Base-by-base conservation (phyloP, 306 rosid genomes). In the Cucurbita moschata region DNA sequence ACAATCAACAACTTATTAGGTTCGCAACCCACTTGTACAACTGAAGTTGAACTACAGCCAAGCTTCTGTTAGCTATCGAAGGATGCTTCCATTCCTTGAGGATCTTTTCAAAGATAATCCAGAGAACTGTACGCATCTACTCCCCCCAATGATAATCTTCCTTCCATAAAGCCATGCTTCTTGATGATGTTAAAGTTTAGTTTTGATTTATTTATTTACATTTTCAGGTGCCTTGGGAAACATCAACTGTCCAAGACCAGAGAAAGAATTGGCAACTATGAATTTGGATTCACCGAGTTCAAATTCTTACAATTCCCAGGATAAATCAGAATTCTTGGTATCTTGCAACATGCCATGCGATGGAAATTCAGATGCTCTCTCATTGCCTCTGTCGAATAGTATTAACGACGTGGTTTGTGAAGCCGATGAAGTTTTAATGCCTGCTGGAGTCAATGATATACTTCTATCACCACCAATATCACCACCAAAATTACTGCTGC, bases 11-110 rank as follows among this genome's bases (percentile, higher is more conserved):
- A 43, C 70, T 62, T 70, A 63, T 53, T 80, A 89, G 96, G 83
- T 75, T 68, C 59, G 84, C 51, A 79, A 87, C 76, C 87, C 87
- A 43, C 83, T 81, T 75, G 71, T 77, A 63, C 82, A 71, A 74
- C 46, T 81, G 67, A 85, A 87, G 77, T 55, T 81, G 72, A 85
- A 81, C 55, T 82, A 67, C 73, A 79, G 74, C 65, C 80, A 85
- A 13, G 88, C 87, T 21, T 85, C 93, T 55, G 61, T 82, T 72
- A 81, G 78, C 90, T 89, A 81, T 74, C 79, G 81, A 78, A 87
- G 97, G 80, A 44, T 87, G 85, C 96, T 86, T 75, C 97, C 97
- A 8, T 82, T 77, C 82, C 73, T 88, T 10, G 57, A 56, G 83
- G 79, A 86, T 57, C 65, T 78, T 13, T 15, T 55, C 4, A 63